A percentile compares a stretch with the other conserved stretches of the same genome.
These are phyloP conservation scores for Penicillium pancosmium DNA, from an alignment of 495 filamentous ascomycete species.

Conservation along the genomic window DNA sequence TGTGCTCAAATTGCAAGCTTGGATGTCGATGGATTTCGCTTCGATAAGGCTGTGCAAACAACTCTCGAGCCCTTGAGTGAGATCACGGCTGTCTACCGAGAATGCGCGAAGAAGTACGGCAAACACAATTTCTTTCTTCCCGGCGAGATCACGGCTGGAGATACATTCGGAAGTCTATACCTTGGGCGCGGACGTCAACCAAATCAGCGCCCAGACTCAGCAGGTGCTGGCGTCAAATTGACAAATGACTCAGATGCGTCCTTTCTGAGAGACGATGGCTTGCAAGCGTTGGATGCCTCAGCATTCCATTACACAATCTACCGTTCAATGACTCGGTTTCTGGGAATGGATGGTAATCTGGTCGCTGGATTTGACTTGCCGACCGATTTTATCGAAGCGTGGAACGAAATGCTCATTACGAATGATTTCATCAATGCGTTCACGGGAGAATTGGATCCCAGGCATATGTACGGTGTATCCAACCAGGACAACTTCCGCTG, in stretches of 20 bases:
- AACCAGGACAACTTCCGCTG: conserved; percentile 58
- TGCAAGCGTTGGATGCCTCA: conserved; percentile 46
- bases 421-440: conserved; percentile 53
- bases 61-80: conserved; percentile 50
- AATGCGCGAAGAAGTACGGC: conserved; percentile 41
- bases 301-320: conserved; percentile 56
- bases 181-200: conserved; percentile 42
- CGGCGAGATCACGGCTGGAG: conserved; percentile 48
- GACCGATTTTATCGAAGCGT: conserved; percentile 47
- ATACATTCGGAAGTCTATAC: conserved; percentile 40
- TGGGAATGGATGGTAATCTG: conserved; percentile 51
- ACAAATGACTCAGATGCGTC: conserved; percentile 32
- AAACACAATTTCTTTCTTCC: conserved; percentile 54
- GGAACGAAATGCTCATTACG: conserved; percentile 44
- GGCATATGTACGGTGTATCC: conserved; percentile 53
- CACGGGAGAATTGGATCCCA: conserved; percentile 53
- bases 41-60: conserved; percentile 51
- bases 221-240: conserved; percentile 38
- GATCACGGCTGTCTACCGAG: conserved; percentile 40
- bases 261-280: conserved; percentile 37
- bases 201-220: conserved; percentile 32
- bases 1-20: conserved; percentile 46
- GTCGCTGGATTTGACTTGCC: conserved; percentile 42
- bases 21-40: conserved; percentile 53
- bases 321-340: conserved; percentile 49